Base-by-base conservation (phyloP, 768 basidiomycete genomes). In the Galerina sulciceps region DNA sequence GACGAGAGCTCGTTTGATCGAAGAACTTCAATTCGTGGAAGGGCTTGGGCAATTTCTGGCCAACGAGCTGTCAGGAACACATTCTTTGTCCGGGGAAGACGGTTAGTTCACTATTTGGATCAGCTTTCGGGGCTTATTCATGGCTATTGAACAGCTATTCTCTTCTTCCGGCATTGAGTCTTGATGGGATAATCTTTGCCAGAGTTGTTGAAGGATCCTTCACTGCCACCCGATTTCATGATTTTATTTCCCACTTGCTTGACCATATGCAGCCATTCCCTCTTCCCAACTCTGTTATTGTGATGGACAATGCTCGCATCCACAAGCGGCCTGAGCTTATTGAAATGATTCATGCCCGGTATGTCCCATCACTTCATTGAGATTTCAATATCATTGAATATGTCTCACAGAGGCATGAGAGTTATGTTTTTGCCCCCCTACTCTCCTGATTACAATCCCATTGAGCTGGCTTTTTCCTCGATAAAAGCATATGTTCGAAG, bases 371-470 rank as follows among this genome's bases (percentile, higher is more conserved):
- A 42, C 56, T 45, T 41, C 17, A 37, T 22, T 53, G 20, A 31
- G 15, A 49, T 26, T 26, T 26, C 6, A 6, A 26, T 26, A 26
- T 3, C 6, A 6, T 26, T 26, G 34, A 42, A 35, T 45, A 15
- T 2, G 43, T 48, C 10, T 31, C 55, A 11, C 41, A 67, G 68
- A 23, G 68, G 68, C 3, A 69, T 71, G 66, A 40, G 40, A 3
- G 49, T 63, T 11, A 34, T 64, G 15, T 79, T 67, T 53, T 64
- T 78, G 0, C 75, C 74, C 13, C 71, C 75, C 9, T 77, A 78
- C 47, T 78, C 71, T 1, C 76, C 74, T 0, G 73, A 78, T 56
- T 71, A 67, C 48, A 77, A 78, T 56, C 76, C 76, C 0, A 77
- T 78, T 44, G 74, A 77, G 37, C 57, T 57, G 46, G 59, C 59